Base-by-base conservation (phyloP, 2,329 filamentous ascomycete genomes). In the Ophiostoma perfectum region DNA sequence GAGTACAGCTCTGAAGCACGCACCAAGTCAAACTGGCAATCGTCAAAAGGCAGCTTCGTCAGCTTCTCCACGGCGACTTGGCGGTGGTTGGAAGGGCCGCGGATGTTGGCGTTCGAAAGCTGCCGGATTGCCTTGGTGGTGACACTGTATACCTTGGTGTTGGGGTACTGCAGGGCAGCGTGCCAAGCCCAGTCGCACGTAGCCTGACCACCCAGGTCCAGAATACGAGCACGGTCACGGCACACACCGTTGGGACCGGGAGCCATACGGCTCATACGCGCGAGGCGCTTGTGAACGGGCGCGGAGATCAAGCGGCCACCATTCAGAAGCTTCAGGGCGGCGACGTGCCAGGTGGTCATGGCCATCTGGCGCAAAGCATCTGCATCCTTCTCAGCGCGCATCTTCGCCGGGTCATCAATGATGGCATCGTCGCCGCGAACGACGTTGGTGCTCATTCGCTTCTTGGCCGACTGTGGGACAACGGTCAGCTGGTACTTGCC, bases 101-200 rank as follows among this genome's bases (percentile, higher is more conserved):
- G 89, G 73, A 95, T 87, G 74, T 90, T 90, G 70, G 85, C 86
- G 77, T 91, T 91, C 74, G 88, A 88, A 42, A 88, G 80, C 76
- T 92, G 89, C 49, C 87, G 85, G 72, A 90, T 83, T 8, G 87
- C 80, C 78, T 90, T 90, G 72, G 73, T 92, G 49, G 90, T 90
- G 67, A 94, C 92, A 0, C 94, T 97, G 80, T 93, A 96, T 67
- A 97, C 87, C 76, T 92, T 93, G 68, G 91, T 86, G 76, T 92
- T 89, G 18, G 91, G 92, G 78, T 93, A 95, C 76, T 94, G 90
- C 65, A 91, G 83, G 0, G 95, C 93, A 69, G 92, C 90, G 76
- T 95, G 89, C 95, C 95, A 99, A 36, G 91, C 94, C 95, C 95
- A 99, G 78, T 96, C 93, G 76, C 92, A 94, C 14, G 90, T 87